Percentiles rank a stretch among this genome's conserved stretches.
phyloP scores from a whole-genome alignment of 129 eudicot species.

The Logfia minima region DNA sequence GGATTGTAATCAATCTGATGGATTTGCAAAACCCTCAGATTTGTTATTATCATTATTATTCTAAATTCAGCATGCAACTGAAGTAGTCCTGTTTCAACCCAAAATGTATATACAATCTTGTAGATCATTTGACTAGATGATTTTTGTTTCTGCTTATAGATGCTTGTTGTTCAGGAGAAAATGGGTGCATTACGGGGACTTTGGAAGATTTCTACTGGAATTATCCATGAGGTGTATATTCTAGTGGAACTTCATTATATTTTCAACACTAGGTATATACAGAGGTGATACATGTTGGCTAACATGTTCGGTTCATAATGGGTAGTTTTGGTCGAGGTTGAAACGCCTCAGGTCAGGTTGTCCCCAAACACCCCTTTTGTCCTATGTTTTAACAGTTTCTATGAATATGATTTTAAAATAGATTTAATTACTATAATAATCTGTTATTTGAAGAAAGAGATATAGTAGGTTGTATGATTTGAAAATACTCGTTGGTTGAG shows the following conservation, averaged over 20 bases:
- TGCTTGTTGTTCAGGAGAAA: constrained; percentile 92
- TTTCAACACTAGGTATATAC: neutral
- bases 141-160: constrained; percentile 31
- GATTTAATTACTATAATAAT: too few species aligned
- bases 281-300: neutral
- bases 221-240: constrained; percentile 56
- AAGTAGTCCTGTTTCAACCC: neutral
- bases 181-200: constrained; percentile 53
- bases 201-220: constrained; percentile 91
- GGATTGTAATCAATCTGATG: neutral
- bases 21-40: neutral
- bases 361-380: neutral
- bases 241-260: constrained; percentile 17
- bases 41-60: neutral
- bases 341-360: neutral
- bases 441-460: neutral
- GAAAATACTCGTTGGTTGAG: neutral
- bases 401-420: neutral
- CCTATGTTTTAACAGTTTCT: neutral
- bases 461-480: neutral
- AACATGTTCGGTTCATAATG: neutral
- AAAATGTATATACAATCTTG: neutral
- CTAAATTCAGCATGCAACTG: neutral
- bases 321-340: neutral
- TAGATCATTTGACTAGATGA: neutral